Base-by-base conservation (phyloP, 805 yeast species). In the Barnettozyma botsteinii region DNA sequence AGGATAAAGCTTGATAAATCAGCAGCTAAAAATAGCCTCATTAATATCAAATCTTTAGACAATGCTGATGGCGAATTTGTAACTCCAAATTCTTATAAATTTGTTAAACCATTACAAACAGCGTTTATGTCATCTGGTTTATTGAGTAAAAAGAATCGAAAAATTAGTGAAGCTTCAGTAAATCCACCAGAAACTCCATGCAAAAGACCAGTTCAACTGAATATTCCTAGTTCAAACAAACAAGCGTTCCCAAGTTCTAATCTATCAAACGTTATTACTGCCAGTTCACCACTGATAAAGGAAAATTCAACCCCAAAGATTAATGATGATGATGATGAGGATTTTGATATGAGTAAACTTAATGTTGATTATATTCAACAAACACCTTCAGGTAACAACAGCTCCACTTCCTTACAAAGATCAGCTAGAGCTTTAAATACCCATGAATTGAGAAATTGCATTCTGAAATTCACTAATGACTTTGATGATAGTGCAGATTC, bases 41-140 rank as follows among this genome's bases (percentile, higher is more conserved):
- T n/a, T 7, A 45, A 35, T 20, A 8, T 46, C 19, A 50, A 44
- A 35, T 22, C 34, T 15, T 14, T 31, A 3, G 43, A 41, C 5
- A 30, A 31, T n/a, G 38, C 30, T 3, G 49, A 46, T 5, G 45
- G 28, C 4, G 57, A 57, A n/a, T 65, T 65, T 41, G 52, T 60
- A 25, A 72, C 81, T 0, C 79, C 83, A 2, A 76, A 71, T 29
- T 66, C 73, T 13, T 85, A 81, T 60, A 74, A 77, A 47, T 75
- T 77, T 35, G 93, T 84, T 18, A 84, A 82, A 55, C 96, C 96
- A 3, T 68, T 86, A 29, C 95, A 85, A 57, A 81, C 89, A 0
- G 95, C 93, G 13, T 86, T 86, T 60, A 71, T 77, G 57, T 74
- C 89, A 3, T 65, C 85, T 0, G 96, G 96, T 0, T 63, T 86